Percentiles rank a stretch among this genome's conserved stretches.
Conservation (phyloP, 2,329 filamentous ascomycete species). For the Gaeumannomyces sp. region DNA sequence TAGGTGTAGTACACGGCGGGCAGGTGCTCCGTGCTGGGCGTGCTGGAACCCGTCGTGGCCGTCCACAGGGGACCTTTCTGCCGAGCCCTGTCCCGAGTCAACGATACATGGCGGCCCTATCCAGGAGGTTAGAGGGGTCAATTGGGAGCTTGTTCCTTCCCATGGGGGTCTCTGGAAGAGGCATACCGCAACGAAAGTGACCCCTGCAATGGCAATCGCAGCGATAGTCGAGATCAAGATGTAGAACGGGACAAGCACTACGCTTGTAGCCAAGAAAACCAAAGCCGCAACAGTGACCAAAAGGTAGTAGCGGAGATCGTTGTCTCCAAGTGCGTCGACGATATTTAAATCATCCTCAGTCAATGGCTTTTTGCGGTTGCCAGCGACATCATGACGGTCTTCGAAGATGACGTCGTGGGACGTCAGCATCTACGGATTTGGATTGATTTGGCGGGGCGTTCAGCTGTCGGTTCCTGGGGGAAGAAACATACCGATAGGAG, state of each 20-base stretch:
- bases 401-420: neutral
- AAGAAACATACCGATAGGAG: neutral
- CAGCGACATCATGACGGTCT: neutral
- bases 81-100: constrained; percentile 3
- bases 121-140: neutral
- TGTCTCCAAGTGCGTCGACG: constrained; percentile 6
- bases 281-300: neutral
- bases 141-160: neutral
- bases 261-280: neutral
- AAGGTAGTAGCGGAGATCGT: constrained; percentile 1
- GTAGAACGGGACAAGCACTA: constrained; percentile 1
- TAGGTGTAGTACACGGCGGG: constrained; percentile 57
- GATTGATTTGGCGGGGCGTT: neutral
- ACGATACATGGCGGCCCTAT: constrained; percentile 12
- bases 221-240: constrained; percentile 2
- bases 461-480: neutral
- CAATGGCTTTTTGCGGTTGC: neutral
- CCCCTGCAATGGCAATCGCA: neutral
- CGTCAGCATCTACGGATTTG: neutral
- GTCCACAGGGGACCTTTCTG: constrained; percentile 13
- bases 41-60: constrained; percentile 9
- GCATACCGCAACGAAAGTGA: constrained; percentile 7
- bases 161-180: neutral
- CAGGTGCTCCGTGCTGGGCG: constrained; percentile 14
- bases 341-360: constrained; percentile 7